phyloP scores from a whole-genome alignment of 208 protist genomes.

The Trypanosoma cruzi region DNA sequence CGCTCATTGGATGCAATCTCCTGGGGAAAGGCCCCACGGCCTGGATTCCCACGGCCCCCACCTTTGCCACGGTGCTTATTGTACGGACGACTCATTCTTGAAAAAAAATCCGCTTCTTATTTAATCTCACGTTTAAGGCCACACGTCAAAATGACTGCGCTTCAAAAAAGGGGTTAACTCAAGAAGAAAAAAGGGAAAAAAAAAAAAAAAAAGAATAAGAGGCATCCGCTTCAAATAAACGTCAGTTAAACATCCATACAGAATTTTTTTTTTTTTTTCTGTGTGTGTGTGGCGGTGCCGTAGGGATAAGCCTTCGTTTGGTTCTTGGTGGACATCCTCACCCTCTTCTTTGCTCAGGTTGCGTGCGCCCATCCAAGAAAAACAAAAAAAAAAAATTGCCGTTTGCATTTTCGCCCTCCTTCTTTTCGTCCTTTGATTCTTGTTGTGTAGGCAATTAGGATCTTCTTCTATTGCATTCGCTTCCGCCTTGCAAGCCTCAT shows the following conservation, averaged over 20 bases:
- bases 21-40: conserved; percentile 6
- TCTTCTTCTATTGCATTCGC: neutral
- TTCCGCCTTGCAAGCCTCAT: conserved; percentile 31
- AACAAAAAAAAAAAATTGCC: too few relatives aligned
- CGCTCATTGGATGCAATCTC: neutral
- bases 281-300: too few relatives aligned
- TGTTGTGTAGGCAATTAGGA: neutral
- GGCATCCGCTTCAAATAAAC: neutral
- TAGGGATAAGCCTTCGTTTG: too few relatives aligned
- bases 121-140: neutral
- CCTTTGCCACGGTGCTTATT: conserved; percentile 37
- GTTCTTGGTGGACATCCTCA: too few relatives aligned
- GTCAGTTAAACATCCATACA: neutral
- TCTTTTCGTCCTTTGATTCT: neutral
- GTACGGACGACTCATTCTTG: conserved; percentile 72
- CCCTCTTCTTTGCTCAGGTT: too few relatives aligned
- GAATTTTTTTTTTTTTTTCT: too few relatives aligned
- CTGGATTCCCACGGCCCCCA: conserved; percentile 25
- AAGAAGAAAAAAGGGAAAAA: neutral
- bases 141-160: neutral
- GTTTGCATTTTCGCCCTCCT: neutral
- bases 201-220: conserved; percentile 12
- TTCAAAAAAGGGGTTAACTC: neutral
- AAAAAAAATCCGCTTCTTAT: neutral
- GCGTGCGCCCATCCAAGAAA: too few relatives aligned